A percentile compares a stretch with the other conserved stretches of the same genome.
These are phyloP conservation scores for Citrus inodora DNA, from an alignment of 345 rosid genomes.

Conservation along the genomic window DNA sequence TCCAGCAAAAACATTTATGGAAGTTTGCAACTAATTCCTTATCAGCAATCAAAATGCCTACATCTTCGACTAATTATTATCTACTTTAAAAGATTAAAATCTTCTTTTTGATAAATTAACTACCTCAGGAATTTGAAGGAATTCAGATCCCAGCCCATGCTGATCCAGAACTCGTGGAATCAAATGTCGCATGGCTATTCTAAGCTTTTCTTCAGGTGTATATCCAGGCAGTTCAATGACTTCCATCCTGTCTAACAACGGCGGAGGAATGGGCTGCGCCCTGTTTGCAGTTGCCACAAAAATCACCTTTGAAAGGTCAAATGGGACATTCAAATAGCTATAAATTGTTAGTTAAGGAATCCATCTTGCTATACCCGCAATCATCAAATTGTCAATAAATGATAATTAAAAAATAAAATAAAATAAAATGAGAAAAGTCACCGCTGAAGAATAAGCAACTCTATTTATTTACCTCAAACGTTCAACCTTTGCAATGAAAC, in stretches of 20 bases:
- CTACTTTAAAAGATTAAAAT: neutral
- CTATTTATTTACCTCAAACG: constrained; percentile 2
- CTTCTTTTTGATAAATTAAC: constrained; percentile 5
- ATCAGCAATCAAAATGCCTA: neutral
- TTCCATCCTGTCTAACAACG: constrained; percentile 97
- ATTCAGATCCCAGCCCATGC: constrained; percentile 81
- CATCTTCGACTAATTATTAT: neutral
- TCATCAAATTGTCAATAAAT: neutral
- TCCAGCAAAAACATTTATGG: neutral
- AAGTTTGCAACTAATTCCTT: neutral
- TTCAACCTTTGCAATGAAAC: constrained; percentile 7
- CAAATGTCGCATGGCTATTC: constrained; percentile 86
- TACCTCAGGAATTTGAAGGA: constrained; percentile 98
- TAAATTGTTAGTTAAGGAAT: constrained; percentile 49
- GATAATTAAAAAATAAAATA: neutral
- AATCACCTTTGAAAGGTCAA: constrained; percentile 92
- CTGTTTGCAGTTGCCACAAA: constrained; percentile 97
- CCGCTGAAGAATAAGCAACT: neutral
- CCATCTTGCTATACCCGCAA: constrained; percentile 1
- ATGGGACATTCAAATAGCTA: constrained; percentile 97
- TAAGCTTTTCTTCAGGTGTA: constrained; percentile 93
- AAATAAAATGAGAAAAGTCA: neutral
- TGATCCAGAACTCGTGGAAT: constrained; percentile 96
- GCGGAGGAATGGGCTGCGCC: constrained; percentile 92
- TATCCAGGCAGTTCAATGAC: constrained; percentile 97